Percentiles rank a stretch among this genome's conserved stretches.
These are phyloP conservation scores for Adansonia madagascariensis DNA, from an alignment of 441 rosid species.

Conservation along the genomic window DNA sequence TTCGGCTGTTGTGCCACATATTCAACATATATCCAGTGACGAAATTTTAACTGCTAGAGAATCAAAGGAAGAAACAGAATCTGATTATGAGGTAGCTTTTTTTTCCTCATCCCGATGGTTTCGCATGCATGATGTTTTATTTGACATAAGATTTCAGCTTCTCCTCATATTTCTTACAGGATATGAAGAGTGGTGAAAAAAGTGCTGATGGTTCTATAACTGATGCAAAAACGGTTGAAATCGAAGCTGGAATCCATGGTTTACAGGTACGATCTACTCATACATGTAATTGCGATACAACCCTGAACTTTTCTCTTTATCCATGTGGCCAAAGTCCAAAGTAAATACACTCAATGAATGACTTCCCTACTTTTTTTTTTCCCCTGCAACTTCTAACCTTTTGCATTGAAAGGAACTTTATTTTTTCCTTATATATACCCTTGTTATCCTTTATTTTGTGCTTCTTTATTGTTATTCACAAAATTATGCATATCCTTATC, in stretches of 20 bases:
- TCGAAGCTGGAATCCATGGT: constrained; percentile 75
- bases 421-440: not conserved
- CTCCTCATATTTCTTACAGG: constrained; percentile 42
- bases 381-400: not conserved
- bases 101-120: constrained; percentile 19
- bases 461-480: not conserved
- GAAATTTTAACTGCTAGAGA: constrained; percentile 42
- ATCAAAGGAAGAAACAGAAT: constrained; percentile 43
- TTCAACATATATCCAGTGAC: constrained; percentile 48
- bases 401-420: not conserved
- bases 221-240: constrained; percentile 69
- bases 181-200: constrained; percentile 39
- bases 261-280: constrained; percentile 58
- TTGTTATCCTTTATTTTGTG: not conserved
- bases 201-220: constrained; percentile 50
- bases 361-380: not conserved
- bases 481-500: not conserved
- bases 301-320: not conserved
- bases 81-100: constrained; percentile 51
- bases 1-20: constrained; percentile 47
- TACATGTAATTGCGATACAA: constrained; percentile 7
- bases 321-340: not conserved
- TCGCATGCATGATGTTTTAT: not conserved
- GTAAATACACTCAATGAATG: not conserved
- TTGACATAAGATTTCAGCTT: constrained; percentile 26